Evolutionary conservation across 2,329 filamentous ascomycete genomes (phyloP), one percentile per base, ranked within the genome.

Genomic region (Fonsecaea multimorphosa): DNA sequence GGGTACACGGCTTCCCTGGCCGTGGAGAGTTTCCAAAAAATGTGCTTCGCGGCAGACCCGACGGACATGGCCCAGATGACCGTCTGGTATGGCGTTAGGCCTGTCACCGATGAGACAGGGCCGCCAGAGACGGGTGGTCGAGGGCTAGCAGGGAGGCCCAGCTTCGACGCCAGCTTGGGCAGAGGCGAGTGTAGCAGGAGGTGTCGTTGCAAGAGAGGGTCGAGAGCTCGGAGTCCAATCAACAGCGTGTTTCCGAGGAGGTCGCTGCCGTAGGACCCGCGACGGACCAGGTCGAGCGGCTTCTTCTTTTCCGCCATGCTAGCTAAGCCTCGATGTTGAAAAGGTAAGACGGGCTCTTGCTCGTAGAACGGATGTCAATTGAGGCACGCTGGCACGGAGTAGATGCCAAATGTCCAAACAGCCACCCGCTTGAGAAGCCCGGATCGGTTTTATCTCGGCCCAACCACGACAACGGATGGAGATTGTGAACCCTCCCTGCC

Each of bases 1-100:
- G 81, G 76, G 24, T 38, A 38, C 22, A 69, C 57, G 31, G 62
- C 49, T 34, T 69, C 69, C 38, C 62, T 64, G 19, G 53, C 60
- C 9, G 57, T 46, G 19, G 46, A 49, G 14, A 56, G 8, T 19
- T 53, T 46, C 69, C 69, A 71, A 40, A 66, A 55, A 5, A 67
- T 64, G 16, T 71, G 69, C 53, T 71, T 71, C n/a, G 64, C 51
- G 1, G 67, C 67, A 8, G 58, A 58, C 14, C 55, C 69, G 58
- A 69, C 51, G 3, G 67, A 64, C 36, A 67, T 59, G n/a, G 31
- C 63, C 64, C 64, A 68, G 29, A 69, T 54, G 32, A 69, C 34
- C 19, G 58, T 65, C 56, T 67, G 63, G 38, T 58, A 71, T 8
- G 69, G 69, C 12, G 64, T 65, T 27, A 71, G 60, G n/a, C 57